Evolutionary conservation across 768 basidiomycete genomes (phyloP).

Genomic region (Termitomyces sp.): DNA sequence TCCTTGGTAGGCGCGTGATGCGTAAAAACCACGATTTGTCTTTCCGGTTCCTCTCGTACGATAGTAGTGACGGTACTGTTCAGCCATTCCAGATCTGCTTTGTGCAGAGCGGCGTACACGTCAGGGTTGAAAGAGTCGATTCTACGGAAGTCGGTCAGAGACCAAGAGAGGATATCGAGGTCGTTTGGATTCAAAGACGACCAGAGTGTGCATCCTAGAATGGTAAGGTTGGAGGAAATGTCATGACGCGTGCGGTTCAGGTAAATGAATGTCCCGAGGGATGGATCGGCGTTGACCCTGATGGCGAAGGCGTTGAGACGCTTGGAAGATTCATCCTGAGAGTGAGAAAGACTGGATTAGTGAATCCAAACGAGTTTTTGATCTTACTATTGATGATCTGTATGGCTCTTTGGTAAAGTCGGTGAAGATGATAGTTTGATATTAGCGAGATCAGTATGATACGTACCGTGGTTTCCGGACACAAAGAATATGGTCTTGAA

Average conservation of each 20-base stretch:
- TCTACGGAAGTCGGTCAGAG: constrained; percentile 27
- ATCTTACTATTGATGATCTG: not conserved
- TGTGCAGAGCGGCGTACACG: constrained; percentile 15
- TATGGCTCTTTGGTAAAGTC: not conserved
- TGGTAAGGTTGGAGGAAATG: constrained; percentile 22
- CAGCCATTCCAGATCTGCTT: constrained; percentile 27
- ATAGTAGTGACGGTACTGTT: constrained; percentile 18
- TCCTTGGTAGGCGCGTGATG: constrained; percentile 34
- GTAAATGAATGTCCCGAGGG: constrained; percentile 22
- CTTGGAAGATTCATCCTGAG: not conserved
- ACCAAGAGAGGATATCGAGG: constrained; percentile 19
- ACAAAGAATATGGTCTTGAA: constrained; percentile 29
- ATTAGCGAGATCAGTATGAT: too few species aligned
- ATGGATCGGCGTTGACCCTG: not conserved
- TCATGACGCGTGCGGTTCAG: constrained; percentile 29
- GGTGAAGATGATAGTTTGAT: not conserved
- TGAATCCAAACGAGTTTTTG: not conserved
- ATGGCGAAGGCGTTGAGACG: not conserved
- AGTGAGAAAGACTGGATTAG: not conserved
- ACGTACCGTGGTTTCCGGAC: constrained; percentile 24
- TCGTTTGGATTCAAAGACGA: constrained; percentile 22
- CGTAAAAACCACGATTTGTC: constrained; percentile 28
- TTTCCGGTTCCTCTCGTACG: constrained; percentile 19
- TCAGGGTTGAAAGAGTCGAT: constrained; percentile 19
- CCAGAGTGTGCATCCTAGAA: constrained; percentile 39